phyloP scores from a whole-genome alignment of 2,329 filamentous ascomycete genomes.

The Lachnellula arida region DNA sequence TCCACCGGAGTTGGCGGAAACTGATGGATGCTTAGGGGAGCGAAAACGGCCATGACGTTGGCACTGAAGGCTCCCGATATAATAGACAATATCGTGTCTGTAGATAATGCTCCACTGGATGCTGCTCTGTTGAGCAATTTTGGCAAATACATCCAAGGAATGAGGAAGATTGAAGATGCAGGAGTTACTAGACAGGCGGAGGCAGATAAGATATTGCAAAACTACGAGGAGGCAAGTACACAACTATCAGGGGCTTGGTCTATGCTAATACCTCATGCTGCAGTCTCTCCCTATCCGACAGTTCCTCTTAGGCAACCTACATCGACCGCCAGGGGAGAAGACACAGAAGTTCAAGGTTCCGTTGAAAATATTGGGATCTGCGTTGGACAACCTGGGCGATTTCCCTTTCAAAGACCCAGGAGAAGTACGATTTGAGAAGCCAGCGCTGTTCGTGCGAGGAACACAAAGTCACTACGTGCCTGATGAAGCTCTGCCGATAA shows the following conservation, averaged over 20 bases:
- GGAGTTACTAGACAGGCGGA: conserved; percentile 65
- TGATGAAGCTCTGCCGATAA: conserved; percentile 73
- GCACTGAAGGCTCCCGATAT: conserved; percentile 66
- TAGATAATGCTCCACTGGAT: conserved; percentile 90
- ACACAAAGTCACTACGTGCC: conserved; percentile 74
- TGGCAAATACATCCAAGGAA: conserved; percentile 72
- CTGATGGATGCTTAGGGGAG: conserved; percentile 55
- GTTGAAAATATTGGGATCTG: conserved; percentile 60
- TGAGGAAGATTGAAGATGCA: conserved; percentile 73
- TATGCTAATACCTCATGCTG: not conserved
- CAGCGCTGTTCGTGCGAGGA: conserved; percentile 75
- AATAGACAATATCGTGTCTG: conserved; percentile 69
- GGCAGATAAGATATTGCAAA: conserved; percentile 71
- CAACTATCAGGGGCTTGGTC: not conserved
- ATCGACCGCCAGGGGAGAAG: conserved; percentile 48
- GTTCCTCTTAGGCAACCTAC: conserved; percentile 84
- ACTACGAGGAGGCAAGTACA: conserved; percentile 62
- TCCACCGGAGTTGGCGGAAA: not conserved
- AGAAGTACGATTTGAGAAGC: conserved; percentile 65
- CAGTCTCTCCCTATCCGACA: conserved; percentile 73
- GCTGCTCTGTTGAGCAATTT: conserved; percentile 71
- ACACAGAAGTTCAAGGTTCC: conserved; percentile 75
- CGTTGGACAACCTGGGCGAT: conserved; percentile 69
- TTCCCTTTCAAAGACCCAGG: conserved; percentile 79
- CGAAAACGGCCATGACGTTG: conserved; percentile 86